Conservation (phyloP, 176 grass and related monocot genomes). For the Otatea glauca region DNA sequence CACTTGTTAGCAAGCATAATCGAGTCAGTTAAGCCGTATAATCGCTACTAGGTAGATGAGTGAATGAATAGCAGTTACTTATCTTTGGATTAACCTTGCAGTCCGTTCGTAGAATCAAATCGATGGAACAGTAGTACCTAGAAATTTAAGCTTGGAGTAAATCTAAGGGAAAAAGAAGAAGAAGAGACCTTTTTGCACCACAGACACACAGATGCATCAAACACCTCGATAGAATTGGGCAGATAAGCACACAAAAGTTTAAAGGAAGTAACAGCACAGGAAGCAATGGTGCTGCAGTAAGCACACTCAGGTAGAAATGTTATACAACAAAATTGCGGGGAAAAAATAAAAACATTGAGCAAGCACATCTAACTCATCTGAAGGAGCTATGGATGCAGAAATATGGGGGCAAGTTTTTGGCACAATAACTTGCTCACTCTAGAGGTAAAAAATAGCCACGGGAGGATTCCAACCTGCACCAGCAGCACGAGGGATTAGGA, state of each 20-base stretch:
- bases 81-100: no score
- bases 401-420: conserved; percentile 57
- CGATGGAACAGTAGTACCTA: neutral
- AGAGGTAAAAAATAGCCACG: conserved; percentile 84
- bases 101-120: no score
- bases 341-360: neutral
- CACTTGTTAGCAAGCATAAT: no score
- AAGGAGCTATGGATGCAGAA: conserved; percentile 38
- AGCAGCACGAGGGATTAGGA: neutral
- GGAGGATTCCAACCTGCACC: conserved; percentile 84
- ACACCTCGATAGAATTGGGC: neutral
- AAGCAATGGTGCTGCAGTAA: neutral
- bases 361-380: neutral
- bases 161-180: no score
- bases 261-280: neutral
- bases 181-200: neutral
- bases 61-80: no score
- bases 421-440: conserved; percentile 73
- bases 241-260: neutral
- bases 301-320: neutral
- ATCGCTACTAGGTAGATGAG: no score
- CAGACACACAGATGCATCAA: neutral
- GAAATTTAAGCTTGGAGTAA: neutral
- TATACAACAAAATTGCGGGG: neutral
- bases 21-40: no score